Conservation (phyloP, 805 yeast genomes). For the Naumovozyma dairenensis region DNA sequence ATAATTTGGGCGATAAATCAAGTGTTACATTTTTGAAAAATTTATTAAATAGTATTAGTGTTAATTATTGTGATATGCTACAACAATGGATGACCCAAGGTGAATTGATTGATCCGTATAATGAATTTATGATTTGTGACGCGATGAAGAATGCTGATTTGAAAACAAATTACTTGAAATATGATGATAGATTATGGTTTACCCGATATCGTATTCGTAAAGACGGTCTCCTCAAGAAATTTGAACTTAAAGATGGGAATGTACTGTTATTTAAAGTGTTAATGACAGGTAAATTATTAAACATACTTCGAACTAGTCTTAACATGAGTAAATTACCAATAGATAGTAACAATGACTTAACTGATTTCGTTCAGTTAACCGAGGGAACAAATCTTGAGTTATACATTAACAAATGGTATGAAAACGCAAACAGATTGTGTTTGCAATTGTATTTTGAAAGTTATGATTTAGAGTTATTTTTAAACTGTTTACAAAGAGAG, state of each 20-base stretch:
- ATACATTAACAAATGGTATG: slow-evolving; percentile 51
- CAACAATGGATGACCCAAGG: slow-evolving; percentile 78
- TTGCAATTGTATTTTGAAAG: slow-evolving; percentile 51
- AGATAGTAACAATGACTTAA: background rate
- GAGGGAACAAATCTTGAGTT: slow-evolving; percentile 39
- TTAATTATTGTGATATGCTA: slow-evolving; percentile 55
- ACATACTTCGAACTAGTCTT: slow-evolving; percentile 38
- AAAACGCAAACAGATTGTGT: slow-evolving; percentile 55
- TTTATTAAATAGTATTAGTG: slow-evolving; percentile 50
- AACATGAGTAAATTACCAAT: slow-evolving; percentile 12
- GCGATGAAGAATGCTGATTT: slow-evolving; percentile 14
- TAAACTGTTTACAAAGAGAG: slow-evolving; percentile 43
- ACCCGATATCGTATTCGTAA: slow-evolving; percentile 62
- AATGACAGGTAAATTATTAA: slow-evolving; percentile 75
- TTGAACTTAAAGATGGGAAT: slow-evolving; percentile 41
- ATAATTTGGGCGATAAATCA: slow-evolving; percentile 58
- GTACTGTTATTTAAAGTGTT: slow-evolving; percentile 42
- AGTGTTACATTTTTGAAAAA: slow-evolving; percentile 37
- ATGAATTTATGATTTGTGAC: slow-evolving; percentile 67
- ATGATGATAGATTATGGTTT: slow-evolving; percentile 58
- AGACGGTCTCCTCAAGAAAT: slow-evolving; percentile 66
- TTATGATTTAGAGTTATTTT: slow-evolving; percentile 40
- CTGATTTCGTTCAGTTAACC: slow-evolving; percentile 12
- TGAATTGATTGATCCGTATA: slow-evolving; percentile 61
- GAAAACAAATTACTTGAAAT: slow-evolving; percentile 7